Evolutionary conservation across 768 basidiomycete genomes (phyloP), one percentile per base, ranked within the genome.

Genomic region (Tulasnella calospora): DNA sequence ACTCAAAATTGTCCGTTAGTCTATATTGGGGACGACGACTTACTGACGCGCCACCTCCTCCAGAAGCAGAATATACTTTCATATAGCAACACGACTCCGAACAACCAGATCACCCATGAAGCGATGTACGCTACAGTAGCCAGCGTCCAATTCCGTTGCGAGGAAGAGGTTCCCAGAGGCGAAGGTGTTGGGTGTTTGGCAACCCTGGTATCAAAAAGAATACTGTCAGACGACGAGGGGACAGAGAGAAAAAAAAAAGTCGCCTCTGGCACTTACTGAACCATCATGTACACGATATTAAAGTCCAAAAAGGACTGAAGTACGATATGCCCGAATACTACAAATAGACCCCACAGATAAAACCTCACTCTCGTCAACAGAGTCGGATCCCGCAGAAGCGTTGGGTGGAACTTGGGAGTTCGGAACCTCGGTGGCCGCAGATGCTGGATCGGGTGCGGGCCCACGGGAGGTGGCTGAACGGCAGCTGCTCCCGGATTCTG

Each of bases 291-390:
- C 80, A 92, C 90, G 81, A 91, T 90, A 83, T 96, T 95, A 84
- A 95, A 94, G 82, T 97, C 95, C 83, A 96, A 91, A 82, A 92
- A 96, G 0, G 92, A 90, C 83, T 95, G 94, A 12, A 93, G 83
- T 35, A 90, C 77, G 27, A 81, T 47, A 73, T 94, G 91, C 27
- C 89, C 90, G 83, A 94, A 90, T 8, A 89, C 87, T 80, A 94
- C 83, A 83, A 89, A 90, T 44, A 92, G 82, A 82, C 89, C 91
- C 84, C 89, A 94, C 83, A 90, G 90, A 70, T 92, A 81, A 80
- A 85, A 89, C 80, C 88, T 88, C 73, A 61, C 36, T 27, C 69
- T 57, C 27, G 47, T 61, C 35, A 44, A 72, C 38, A 83, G 82
- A 33, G 88, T 88, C 2, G 92, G 92, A 82, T 87, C 89, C 80